Evolutionary conservation across 2,329 filamentous ascomycete genomes (phyloP), one percentile per base, ranked within the genome.

Genomic region (Calonectria pauciramosa): DNA sequence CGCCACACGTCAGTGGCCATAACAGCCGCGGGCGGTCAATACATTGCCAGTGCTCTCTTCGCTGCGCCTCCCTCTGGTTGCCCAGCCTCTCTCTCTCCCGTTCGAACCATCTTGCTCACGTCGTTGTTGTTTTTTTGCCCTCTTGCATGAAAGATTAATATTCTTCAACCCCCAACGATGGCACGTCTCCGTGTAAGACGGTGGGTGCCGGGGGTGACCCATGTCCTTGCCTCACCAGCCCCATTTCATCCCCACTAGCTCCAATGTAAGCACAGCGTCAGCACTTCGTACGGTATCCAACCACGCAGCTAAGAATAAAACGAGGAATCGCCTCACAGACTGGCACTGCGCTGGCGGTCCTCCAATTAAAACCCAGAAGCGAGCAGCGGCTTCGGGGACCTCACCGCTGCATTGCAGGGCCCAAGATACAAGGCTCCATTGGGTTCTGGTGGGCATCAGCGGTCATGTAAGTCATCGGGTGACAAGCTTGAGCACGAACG

Each of bases 181-280:
- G 56, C 14, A 60, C 56, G 7, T 60, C 34, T 60, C 7, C 30
- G n/a, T 60, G 56, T 38, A 60, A 60, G 56, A 60, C 32, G 34
- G 32, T 26, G 23, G n/a, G 9, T 60, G 10, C 38, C 70, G 72
- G 63, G 54, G 28, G 56, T n/a, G 13, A 16, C 18, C 32, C 56
- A 38, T 60, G 32, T 38, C 56, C 56, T 26, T 60, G 56, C 56
- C 26, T 60, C 56, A 38, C n/a, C 56, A 60, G 56, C 56, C 56
- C 56, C 56, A 28, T 60, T 34, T 54, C 34, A 36, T n/a, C n/a
- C 56, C 56, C 56, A 5, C 34, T 60, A 60, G 56, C 56, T 38
- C 32, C n/a, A 60, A 7, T 18, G 56, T 60, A 38, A 60, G 56
- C 56, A 60, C 56, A 60, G 56, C 56, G 56, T 60, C 56, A 60